Base-by-base conservation (phyloP, 257 asterid genomes). In the Solanum stenotomum region DNA sequence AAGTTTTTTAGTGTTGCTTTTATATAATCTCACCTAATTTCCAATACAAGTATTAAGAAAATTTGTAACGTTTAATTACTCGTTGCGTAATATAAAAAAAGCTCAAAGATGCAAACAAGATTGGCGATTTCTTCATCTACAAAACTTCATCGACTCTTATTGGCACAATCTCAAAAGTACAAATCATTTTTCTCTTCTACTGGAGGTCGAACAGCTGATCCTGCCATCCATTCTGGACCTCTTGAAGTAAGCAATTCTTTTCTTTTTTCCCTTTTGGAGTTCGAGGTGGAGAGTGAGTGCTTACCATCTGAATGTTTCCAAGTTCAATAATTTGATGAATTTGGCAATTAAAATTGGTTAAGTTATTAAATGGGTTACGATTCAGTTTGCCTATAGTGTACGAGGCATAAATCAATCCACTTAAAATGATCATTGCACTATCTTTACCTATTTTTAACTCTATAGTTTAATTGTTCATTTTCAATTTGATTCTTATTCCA, bases 201-300 rank as follows among this genome's bases (percentile, higher is more conserved):
- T 1, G 91, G 91, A 9, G 96, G 96, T 52, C 86, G 92, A 83
- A 93, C 97, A 1, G 96, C 95, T 6, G 98, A 95, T 83, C 98
- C 97, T 0, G 92, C 93, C 20, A 79, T 65, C 35, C 98, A 95
- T 72, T 89, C 96, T 76, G 96, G 91, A 0, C 89, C 94, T 13
- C 95, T 89, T 13, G 94, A 93, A 37, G 98, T 87, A 42, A 83
- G 74, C 8, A 4, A 59, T 29, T 5, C 29, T 27, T 25, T 6
- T 2, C 16, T 8, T 13, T 14, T 68, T 27, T 6, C 0, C n/a
- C 0, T 22, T 4, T 9, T 2, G 13, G 10, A 46, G 59, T 59
- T 59, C 3, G 29, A 61, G 8, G 71, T 63, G 31, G 1, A n/a
- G 8, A 11, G 31, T 63, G 71, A 10, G 33, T 65, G 71, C 2